phyloP scores from a whole-genome alignment of 768 basidiomycete genomes.

The Crucibulum laeve region DNA sequence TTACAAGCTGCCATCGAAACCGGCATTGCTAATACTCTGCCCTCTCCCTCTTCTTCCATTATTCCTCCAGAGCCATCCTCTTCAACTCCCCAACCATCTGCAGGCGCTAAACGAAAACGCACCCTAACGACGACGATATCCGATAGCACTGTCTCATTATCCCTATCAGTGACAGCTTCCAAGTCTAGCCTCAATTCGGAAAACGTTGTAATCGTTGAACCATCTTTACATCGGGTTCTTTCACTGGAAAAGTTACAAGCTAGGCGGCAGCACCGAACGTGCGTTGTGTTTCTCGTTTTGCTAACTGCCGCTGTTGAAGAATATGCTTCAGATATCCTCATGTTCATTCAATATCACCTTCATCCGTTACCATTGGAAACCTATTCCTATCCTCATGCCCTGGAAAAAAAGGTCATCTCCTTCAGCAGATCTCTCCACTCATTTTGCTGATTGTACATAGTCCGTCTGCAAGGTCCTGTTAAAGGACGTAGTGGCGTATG shows the following conservation, averaged over 20 bases:
- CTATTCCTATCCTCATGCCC: constrained; percentile 88
- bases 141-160: no score
- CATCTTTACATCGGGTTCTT: background rate
- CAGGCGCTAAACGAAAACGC: no score
- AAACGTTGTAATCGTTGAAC: no score
- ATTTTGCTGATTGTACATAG: constrained; percentile 1
- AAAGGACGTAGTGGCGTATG: constrained; percentile 81
- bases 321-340: constrained; percentile 2
- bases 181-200: no score
- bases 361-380: constrained; percentile 60
- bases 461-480: constrained; percentile 61
- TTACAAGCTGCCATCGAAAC: constrained; percentile 35
- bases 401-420: constrained; percentile 84
- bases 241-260: no score
- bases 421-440: background rate
- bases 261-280: no score
- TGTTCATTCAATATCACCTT: constrained; percentile 4
- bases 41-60: background rate
- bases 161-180: no score
- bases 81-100: background rate
- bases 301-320: no score
- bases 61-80: background rate
- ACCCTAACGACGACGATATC: no score
- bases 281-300: no score
- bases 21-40: constrained; percentile 12